Percentiles rank a stretch among this genome's conserved stretches.
These are phyloP conservation scores for Sisymbrium irio DNA, from an alignment of 345 rosid genomes.

Conservation along the genomic window DNA sequence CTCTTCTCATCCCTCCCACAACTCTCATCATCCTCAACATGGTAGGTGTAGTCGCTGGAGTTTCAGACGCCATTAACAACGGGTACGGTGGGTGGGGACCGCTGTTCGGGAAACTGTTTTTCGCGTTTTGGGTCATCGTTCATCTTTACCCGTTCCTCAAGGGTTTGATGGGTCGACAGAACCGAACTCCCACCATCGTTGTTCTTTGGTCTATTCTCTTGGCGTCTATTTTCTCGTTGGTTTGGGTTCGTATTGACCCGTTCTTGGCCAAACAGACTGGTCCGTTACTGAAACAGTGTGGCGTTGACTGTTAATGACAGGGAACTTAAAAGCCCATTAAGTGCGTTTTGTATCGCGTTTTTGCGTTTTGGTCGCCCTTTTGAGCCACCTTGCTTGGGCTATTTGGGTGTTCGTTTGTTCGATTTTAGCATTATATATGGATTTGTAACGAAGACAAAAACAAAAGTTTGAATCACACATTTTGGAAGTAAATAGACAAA, in stretches of 20 bases:
- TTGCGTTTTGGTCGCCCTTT: constrained; percentile 13
- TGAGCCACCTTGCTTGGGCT: not conserved
- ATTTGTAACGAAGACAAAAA: not conserved
- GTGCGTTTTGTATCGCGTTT: not conserved
- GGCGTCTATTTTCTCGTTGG: constrained; percentile 84
- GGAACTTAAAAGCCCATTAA: too few species aligned
- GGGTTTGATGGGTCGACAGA: constrained; percentile 92
- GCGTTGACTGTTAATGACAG: constrained; percentile 67
- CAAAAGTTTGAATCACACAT: not conserved
- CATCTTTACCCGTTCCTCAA: constrained; percentile 97
- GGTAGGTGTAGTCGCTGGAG: constrained; percentile 88
- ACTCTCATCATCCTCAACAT: constrained; percentile 87
- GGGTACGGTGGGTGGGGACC: constrained; percentile 96
- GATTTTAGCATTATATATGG: not conserved
- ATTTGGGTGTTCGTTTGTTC: not conserved
- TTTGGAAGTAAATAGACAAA: not conserved
- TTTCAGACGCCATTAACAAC: constrained; percentile 83
- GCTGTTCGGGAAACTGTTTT: constrained; percentile 86
- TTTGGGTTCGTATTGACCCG: constrained; percentile 97
- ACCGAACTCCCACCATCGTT: constrained; percentile 92
- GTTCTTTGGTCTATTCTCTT: constrained; percentile 86
- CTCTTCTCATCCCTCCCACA: constrained; percentile 92
- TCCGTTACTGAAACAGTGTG: constrained; percentile 86
- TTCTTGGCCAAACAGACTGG: constrained; percentile 91
- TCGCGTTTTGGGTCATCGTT: constrained; percentile 88